Evolutionary conservation across 805 yeast species (phyloP), one percentile per base, ranked within the genome.

Genomic region (Schwanniomyces occidentalis): DNA sequence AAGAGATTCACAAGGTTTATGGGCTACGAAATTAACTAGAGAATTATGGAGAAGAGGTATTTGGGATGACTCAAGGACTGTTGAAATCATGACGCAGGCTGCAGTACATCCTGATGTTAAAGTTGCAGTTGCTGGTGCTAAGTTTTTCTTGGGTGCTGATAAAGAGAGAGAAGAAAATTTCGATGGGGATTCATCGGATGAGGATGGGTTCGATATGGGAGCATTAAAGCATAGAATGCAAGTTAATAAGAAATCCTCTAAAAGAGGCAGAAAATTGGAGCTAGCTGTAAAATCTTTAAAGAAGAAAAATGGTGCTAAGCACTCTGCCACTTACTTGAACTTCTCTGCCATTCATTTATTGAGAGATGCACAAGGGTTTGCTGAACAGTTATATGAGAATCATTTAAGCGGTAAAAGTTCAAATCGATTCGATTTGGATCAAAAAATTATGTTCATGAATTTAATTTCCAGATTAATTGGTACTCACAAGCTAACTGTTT

Each of bases 311-410:
- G 45, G 46, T 23, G 68, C 78, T 19, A 78, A 73, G 41, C 71
- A 73, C 37, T 72, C 78, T 10, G 75, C 82, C 8, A 76, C 85
- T 0, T 89, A 79, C 48, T 73, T 93, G 50, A 93, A 93, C 56
- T 93, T 93, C 65, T 83, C 95, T 33, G 99, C 99, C 21, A 82
- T 93, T 35, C 99, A 93, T 61, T 65, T 93, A 38, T 72, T 93
- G 35, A 78, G 97, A 58, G 99, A 93, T 57, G 99, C 99, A 7
- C 99, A 93, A 60, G 96, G 96, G 4, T 93, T 93, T 64, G 96
- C 98, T 6, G 99, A 93, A 46, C 76, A 71, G 40, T 67, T 93
- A 37, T 93, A 80, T 52, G 74, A 76, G 18, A 76, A 69, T 27
- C 95, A 89, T 53, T 64, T 91, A 40, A 73, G 82, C 31, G 77